Conservation (phyloP, 73 alveolate genomes). For the Stentor coeruleus region DNA sequence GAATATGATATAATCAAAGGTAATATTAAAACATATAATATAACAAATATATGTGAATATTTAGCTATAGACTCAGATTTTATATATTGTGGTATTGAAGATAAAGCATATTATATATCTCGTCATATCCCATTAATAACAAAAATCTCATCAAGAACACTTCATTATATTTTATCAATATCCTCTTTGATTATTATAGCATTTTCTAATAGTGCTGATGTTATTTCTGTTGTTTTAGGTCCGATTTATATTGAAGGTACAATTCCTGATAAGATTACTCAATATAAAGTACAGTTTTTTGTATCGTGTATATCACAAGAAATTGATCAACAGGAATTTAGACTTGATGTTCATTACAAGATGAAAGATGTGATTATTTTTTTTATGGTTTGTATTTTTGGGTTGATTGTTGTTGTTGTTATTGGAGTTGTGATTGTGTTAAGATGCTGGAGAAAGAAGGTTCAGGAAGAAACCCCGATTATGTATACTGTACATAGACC, state of each 20-base stretch:
- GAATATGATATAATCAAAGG: not conserved
- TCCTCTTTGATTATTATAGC: not conserved
- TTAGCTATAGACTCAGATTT: not conserved
- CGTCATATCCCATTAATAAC: not conserved
- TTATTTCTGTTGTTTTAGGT: not conserved
- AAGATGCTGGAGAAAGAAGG: not conserved
- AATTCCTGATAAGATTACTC: not conserved
- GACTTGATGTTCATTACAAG: not conserved
- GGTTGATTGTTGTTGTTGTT: not conserved
- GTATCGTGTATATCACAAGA: not conserved
- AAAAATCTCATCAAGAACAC: not conserved
- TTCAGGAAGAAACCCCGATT: too few species aligned
- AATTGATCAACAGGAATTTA: not conserved
- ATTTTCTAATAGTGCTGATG: not conserved
- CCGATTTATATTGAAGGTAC: not conserved
- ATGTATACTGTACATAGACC: too few species aligned
- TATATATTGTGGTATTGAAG: not conserved
- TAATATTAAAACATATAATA: not conserved
- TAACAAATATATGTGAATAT: not conserved
- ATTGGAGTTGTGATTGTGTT: not conserved
- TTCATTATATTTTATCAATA: not conserved
- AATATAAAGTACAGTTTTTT: not conserved
- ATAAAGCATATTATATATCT: not conserved
- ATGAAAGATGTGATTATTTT: not conserved
- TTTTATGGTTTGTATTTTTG: not conserved